Evolutionary conservation across 805 yeast genomes (phyloP).

Genomic region (Zygoascus flipseniorum): DNA sequence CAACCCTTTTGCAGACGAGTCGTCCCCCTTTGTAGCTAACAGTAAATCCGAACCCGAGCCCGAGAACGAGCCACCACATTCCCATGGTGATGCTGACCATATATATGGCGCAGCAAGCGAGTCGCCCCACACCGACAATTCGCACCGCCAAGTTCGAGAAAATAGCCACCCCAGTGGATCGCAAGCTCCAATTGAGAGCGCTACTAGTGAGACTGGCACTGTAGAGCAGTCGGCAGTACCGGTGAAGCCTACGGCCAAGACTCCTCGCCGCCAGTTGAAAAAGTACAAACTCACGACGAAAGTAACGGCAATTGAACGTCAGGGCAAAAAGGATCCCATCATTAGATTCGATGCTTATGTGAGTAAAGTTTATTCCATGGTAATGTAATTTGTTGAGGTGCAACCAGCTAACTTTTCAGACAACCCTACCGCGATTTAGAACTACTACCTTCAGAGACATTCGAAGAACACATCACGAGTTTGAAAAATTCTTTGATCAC

Average conservation of each 20-base stretch:
- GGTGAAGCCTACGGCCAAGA: neutral
- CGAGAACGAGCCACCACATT: neutral
- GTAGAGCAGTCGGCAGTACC: neutral
- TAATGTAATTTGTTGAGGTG: neutral
- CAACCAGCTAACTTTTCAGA: constrained; percentile 13
- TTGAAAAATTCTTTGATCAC: constrained; percentile 66
- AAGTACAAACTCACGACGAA: constrained; percentile 41
- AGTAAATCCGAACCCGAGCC: neutral
- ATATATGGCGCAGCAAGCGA: neutral
- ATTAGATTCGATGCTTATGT: constrained; percentile 54
- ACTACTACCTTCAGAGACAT: constrained; percentile 61
- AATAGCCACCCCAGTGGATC: neutral
- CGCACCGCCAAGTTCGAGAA: neutral
- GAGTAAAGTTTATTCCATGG: neutral
- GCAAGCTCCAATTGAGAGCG: neutral
- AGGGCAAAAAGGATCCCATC: constrained; percentile 70
- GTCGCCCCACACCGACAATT: neutral
- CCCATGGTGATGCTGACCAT: neutral
- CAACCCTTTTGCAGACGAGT: constrained; percentile 52
- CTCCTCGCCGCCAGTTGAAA: constrained; percentile 10
- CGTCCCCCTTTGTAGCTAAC: constrained; percentile 7
- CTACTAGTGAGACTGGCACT: neutral
- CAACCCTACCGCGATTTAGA: constrained; percentile 70
- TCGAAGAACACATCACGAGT: constrained; percentile 73
- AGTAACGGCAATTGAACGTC: constrained; percentile 63